Conservation (phyloP, 371 early-diverging fungal species). For the Mucor indicus region DNA sequence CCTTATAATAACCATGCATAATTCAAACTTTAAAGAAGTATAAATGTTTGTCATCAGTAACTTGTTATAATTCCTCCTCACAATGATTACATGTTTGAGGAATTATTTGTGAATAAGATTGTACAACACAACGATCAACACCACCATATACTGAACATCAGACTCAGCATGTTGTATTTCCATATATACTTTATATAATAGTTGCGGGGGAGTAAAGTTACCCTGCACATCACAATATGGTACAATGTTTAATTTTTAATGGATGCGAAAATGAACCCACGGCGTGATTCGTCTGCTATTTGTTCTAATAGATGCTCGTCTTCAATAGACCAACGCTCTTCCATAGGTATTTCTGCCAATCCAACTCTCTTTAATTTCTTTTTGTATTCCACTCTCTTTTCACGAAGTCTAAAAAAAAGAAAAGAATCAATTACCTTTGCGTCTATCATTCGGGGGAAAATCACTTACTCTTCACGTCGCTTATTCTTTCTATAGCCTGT, state of each 20-base stretch:
- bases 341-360: constrained; percentile 24
- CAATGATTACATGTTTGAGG: too few species aligned
- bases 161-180: not conserved
- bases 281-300: constrained; percentile 16
- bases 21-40: too few species aligned
- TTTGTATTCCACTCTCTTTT: constrained; percentile 23
- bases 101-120: too few species aligned
- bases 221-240: not conserved
- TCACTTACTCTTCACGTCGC: constrained; percentile 15
- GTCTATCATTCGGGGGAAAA: not conserved
- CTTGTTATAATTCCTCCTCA: too few species aligned
- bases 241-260: constrained; percentile 2
- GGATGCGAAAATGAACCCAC: constrained; percentile 26
- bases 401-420: constrained; percentile 19
- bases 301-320: constrained; percentile 21
- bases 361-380: constrained; percentile 16
- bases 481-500: constrained; percentile 24
- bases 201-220: too few species aligned
- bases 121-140: too few species aligned
- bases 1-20: too few species aligned
- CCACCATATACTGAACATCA: too few species aligned
- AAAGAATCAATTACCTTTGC: not conserved
- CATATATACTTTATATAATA: too few species aligned
- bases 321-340: constrained; percentile 28
- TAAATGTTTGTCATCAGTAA: too few species aligned